phyloP scores from a whole-genome alignment of 2,329 filamentous ascomycete genomes.

The Fusarium zealandicum region DNA sequence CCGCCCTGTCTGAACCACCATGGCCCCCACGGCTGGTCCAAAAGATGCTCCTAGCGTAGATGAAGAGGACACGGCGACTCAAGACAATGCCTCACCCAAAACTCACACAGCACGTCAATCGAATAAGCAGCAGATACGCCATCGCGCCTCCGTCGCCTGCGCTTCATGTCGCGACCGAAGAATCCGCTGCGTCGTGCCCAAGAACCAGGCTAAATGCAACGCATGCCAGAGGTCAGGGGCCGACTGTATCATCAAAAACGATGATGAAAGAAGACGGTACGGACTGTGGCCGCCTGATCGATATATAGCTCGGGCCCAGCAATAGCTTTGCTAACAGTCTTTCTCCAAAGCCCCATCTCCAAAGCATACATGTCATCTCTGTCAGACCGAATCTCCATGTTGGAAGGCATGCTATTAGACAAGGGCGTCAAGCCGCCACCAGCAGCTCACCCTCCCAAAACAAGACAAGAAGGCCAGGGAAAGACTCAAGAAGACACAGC shows the following conservation, averaged over 20 bases:
- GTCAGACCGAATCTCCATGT: conserved; percentile 59
- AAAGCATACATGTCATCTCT: conserved; percentile 65
- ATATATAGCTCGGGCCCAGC: too few species aligned
- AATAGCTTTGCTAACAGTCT: conserved; percentile 3
- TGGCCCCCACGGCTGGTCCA: conserved; percentile 25
- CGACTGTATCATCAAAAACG: conserved; percentile 63
- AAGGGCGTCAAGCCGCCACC: conserved; percentile 58
- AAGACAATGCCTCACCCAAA: conserved; percentile 48
- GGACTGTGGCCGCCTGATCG: conserved; percentile 12
- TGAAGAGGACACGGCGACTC: conserved; percentile 39
- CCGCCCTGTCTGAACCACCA: conserved; percentile 10
- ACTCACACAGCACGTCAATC: conserved; percentile 36
- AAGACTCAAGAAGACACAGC: conserved; percentile 38
- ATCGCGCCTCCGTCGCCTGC: conserved; percentile 62
- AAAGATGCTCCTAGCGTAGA: conserved; percentile 21
- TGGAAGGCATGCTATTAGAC: conserved; percentile 60
- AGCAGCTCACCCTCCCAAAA: conserved; percentile 61
- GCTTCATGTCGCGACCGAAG: conserved; percentile 58
- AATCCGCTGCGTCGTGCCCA: conserved; percentile 60
- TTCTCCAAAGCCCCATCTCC: conserved; percentile 57
- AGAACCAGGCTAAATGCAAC: conserved; percentile 58
- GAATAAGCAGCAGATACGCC: conserved; percentile 50
- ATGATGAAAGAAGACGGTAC: conserved; percentile 62
- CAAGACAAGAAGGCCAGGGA: conserved; percentile 48
- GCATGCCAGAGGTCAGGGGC: conserved; percentile 60